A percentile compares a stretch with the other conserved stretches of the same genome.
phyloP scores from a whole-genome alignment of 1,284 basidiomycete genomes.

The Fomitiporia mediterranea region DNA sequence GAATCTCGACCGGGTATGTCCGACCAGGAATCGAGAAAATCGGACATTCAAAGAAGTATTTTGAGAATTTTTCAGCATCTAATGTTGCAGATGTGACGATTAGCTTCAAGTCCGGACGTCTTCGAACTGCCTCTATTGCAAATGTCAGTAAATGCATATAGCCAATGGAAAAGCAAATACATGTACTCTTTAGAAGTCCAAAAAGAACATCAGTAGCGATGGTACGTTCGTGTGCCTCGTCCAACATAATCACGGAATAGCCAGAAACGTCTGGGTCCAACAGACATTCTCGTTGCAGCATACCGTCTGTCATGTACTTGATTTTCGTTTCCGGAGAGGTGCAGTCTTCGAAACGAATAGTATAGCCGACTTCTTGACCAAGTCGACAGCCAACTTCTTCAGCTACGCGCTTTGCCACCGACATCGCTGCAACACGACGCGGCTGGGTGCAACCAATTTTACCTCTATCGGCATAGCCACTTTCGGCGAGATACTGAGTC shows the following conservation, averaged over 20 bases:
- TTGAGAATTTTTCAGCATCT: conserved; percentile 99
- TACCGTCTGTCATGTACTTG: conserved; percentile 99
- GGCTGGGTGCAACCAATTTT: conserved; percentile 97
- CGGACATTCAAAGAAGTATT: conserved; percentile 97
- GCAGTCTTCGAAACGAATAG: conserved; percentile 98
- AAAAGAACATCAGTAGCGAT: conserved; percentile 98
- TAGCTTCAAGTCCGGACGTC: conserved; percentile 91
- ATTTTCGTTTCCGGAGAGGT: conserved; percentile 97
- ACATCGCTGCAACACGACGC: conserved; percentile 97
- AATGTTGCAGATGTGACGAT: conserved; percentile 98
- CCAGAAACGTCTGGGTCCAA: conserved; percentile 91
- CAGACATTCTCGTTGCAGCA: conserved; percentile 95
- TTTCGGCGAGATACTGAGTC: conserved; percentile 90
- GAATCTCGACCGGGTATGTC: conserved; percentile 95
- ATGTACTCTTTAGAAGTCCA: conserved; percentile 91
- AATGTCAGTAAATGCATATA: conserved; percentile 24
- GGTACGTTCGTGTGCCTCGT: conserved; percentile 98
- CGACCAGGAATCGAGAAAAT: conserved; percentile 99
- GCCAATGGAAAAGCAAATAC: background rate
- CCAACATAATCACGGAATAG: conserved; percentile 97
- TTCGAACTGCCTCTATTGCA: conserved; percentile 81
- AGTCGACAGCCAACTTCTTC: conserved; percentile 97
- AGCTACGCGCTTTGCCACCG: conserved; percentile 97
- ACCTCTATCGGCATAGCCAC: conserved; percentile 81
- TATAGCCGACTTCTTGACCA: conserved; percentile 97